Base-by-base conservation (phyloP, 306 rosid species). In the Senna siamea region DNA sequence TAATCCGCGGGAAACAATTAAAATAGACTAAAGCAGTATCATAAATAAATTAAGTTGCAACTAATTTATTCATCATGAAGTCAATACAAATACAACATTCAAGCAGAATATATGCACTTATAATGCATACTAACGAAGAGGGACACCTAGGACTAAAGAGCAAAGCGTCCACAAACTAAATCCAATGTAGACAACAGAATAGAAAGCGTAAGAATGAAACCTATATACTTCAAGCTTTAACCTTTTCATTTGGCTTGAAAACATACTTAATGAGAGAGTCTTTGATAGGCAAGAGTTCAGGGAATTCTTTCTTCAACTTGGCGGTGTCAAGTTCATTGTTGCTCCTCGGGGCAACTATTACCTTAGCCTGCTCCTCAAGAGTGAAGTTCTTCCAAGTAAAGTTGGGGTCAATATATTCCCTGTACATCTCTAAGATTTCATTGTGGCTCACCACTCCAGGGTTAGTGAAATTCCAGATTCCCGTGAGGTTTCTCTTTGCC, bases 401-500 rank as follows among this genome's bases (percentile, higher is more conserved):
- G 70, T 19, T 81, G 26, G 96, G 92, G 78, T 92, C 89, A 5
- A 92, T 66, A 69, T 85, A 87, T 1, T 92, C 85, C 62, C 32
- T 84, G 64, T 92, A 92, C 98, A 90, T 85, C 67, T 92, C 83
- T 60, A 92, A 77, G 64, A 92, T 88, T 84, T 90, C 96, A 9
- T 92, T 90, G 92, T 92, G 98, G 87, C 96, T 90, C 7, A 92
- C 98, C 62, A 92, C 98, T 28, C 98, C 96, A 1, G 94, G 96
- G 82, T 90, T 92, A 0, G 96, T 92, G 90, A 92, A 92, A 79
- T 92, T 92, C 89, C 90, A 90, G 66, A 90, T 81, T 47, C 79
- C 98, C 2, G 96, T 90, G 77, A 92, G 98, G 59, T 92, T 87
- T 57, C 98, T 87, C 89, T 90, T 90, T 0, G 94, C 98, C 98